These are phyloP conservation scores for Penicillium ochrochloron DNA, from an alignment of 495 filamentous ascomycete species.

Conservation along the genomic window DNA sequence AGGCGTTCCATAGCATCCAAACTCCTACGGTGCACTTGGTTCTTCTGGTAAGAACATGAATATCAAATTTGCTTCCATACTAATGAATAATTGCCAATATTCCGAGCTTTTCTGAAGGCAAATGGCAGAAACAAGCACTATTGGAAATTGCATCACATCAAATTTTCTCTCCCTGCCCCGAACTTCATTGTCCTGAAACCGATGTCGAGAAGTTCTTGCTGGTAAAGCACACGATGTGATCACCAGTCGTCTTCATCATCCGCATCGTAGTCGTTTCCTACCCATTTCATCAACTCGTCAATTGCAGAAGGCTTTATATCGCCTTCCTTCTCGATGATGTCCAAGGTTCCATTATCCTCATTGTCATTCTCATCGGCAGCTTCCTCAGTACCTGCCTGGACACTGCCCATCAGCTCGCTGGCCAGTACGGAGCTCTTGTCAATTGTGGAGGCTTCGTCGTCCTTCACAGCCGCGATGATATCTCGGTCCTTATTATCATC, in stretches of 20 bases:
- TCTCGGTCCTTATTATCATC: not conserved
- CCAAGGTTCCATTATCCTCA: constrained; percentile 9
- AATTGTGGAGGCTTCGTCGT: not conserved
- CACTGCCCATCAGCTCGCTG: not conserved
- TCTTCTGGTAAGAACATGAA: not conserved
- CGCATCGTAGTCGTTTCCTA: not conserved
- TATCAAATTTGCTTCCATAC: not conserved
- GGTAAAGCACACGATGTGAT: not conserved
- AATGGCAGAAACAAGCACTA: not conserved
- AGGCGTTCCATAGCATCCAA: constrained; percentile 10
- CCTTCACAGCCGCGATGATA: not conserved
- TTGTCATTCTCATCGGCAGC: not conserved
- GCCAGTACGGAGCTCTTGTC: not conserved
- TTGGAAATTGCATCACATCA: not conserved
- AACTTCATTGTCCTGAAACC: not conserved
- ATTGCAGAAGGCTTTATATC: constrained; percentile 36
- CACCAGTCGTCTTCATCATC: not conserved
- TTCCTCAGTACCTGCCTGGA: not conserved
- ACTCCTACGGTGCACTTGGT: not conserved
- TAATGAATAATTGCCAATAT: not conserved
- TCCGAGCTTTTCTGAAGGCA: not conserved
- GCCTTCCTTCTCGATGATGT: constrained; percentile 36
- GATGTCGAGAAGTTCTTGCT: not conserved
- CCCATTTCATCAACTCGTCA: constrained; percentile 16
- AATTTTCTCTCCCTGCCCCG: not conserved